These are phyloP conservation scores for Magnaporthales sp. DNA, from an alignment of 2,329 filamentous ascomycete genomes.

Conservation along the genomic window DNA sequence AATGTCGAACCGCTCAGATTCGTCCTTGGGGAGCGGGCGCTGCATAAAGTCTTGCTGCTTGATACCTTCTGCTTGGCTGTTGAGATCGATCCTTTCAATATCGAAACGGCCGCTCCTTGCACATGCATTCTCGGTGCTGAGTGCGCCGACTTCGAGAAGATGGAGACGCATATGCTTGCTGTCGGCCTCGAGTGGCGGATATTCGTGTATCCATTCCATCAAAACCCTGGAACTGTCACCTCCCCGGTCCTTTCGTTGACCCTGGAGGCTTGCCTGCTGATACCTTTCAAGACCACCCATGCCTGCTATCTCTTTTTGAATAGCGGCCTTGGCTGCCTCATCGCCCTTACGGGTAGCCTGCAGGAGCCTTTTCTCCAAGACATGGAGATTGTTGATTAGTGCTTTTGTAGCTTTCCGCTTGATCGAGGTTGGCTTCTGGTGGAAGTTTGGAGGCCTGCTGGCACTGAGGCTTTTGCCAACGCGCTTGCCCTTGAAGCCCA, in stretches of 20 bases:
- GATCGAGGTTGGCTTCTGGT: slow-evolving; percentile 45
- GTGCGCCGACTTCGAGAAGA: slow-evolving; percentile 82
- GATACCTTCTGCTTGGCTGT: slow-evolving; percentile 77
- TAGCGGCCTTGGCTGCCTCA: slow-evolving; percentile 29
- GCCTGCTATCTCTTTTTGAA: slow-evolving; percentile 44
- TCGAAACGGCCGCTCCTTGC: slow-evolving; percentile 63
- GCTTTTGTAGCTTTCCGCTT: slow-evolving; percentile 55
- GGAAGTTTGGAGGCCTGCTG: slow-evolving; percentile 46
- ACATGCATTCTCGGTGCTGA: slow-evolving; percentile 79
- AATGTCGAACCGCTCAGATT: slow-evolving; percentile 68
- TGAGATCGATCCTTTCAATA: slow-evolving; percentile 79
- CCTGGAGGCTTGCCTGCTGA: slow-evolving; percentile 60
- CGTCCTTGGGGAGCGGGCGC: slow-evolving; percentile 58
- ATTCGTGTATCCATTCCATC: slow-evolving; percentile 49
- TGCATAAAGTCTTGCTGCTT: slow-evolving; percentile 91
- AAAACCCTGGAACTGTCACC: slow-evolving; percentile 58
- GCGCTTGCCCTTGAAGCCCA: slow-evolving; percentile 38
- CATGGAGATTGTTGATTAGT: slow-evolving; percentile 58
- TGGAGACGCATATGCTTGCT: slow-evolving; percentile 30
- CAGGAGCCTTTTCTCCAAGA: slow-evolving; percentile 51
- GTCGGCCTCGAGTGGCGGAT: slow-evolving; percentile 6
- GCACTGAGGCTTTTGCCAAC: slow-evolving; percentile 34
- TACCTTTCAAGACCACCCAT: slow-evolving; percentile 56
- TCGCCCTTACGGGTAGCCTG: slow-evolving; percentile 50
- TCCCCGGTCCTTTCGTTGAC: slow-evolving; percentile 55